Evolutionary conservation across 2,329 filamentous ascomycete genomes (phyloP).

Genomic region (Sarocladiaceae sp.): DNA sequence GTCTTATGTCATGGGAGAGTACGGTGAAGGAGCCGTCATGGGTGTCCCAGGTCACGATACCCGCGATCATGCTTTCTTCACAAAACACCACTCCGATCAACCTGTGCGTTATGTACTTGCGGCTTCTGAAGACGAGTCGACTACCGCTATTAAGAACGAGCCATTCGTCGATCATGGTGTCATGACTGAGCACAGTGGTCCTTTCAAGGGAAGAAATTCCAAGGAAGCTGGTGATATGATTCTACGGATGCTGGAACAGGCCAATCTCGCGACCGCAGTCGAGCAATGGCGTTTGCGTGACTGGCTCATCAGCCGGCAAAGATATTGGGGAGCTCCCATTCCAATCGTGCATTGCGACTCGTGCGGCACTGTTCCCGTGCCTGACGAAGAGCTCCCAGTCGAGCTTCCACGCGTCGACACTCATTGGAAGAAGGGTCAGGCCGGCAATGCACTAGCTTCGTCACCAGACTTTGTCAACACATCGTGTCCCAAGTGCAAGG

Average conservation of each 20-base stretch:
- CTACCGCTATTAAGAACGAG: constrained; percentile 34
- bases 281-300: constrained; percentile 78
- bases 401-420: constrained; percentile 61
- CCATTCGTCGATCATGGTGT: constrained; percentile 61
- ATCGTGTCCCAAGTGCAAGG: constrained; percentile 65
- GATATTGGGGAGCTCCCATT: constrained; percentile 89
- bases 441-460: constrained; percentile 70
- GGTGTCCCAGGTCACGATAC: constrained; percentile 81
- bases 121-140: constrained; percentile 41
- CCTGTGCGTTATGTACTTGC: constrained; percentile 59
- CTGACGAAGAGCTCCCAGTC: constrained; percentile 69
- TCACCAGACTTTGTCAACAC: constrained; percentile 69
- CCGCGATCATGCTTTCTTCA: constrained; percentile 76
- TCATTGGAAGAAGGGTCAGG: constrained; percentile 61
- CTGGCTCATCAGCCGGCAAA: constrained; percentile 87
- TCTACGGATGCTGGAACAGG: constrained; percentile 47
- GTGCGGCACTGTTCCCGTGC: constrained; percentile 76
- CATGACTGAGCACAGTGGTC: constrained; percentile 59
- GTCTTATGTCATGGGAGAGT: constrained; percentile 78
- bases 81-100: constrained; percentile 54
- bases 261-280: constrained; percentile 52
- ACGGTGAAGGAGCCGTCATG: constrained; percentile 86
- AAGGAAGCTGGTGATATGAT: constrained; percentile 55
- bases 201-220: constrained; percentile 58
- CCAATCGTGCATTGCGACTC: constrained; percentile 75